Conservation (phyloP, 495 filamentous ascomycete genomes). For the Mytilinidion resinicola region DNA sequence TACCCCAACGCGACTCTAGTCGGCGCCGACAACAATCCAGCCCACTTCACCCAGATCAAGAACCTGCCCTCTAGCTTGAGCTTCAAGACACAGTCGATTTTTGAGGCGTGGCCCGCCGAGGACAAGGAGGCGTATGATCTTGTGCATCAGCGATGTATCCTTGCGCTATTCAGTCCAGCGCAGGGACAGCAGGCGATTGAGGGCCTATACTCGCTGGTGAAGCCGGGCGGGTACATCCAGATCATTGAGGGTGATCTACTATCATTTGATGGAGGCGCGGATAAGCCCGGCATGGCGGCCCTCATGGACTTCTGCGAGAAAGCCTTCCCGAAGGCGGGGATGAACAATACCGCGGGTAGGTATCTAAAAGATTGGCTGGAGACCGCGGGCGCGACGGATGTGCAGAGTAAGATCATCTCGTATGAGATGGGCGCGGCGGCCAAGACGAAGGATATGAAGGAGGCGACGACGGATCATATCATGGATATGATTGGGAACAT, state of each 20-base stretch:
- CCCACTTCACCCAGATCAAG: constrained; percentile 2
- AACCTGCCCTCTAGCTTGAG: constrained; percentile 6
- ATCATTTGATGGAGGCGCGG: constrained; percentile 1
- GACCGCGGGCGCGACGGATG: constrained; percentile 6
- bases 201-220: constrained; percentile 5
- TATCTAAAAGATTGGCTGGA: constrained; percentile 7
- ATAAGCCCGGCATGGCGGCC: constrained; percentile 3
- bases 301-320: constrained; percentile 16
- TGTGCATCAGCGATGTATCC: constrained; percentile 14
- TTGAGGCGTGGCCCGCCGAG: constrained; percentile 6
- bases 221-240: constrained; percentile 17
- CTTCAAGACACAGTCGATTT: constrained; percentile 3
- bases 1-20: constrained; percentile 15
- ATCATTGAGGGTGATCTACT: constrained; percentile 12
- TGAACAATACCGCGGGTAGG: constrained; percentile 6
- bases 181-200: background rate
- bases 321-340: constrained; percentile 3
- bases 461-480: constrained; percentile 1
- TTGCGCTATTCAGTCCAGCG: background rate
- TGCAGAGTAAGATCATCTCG: constrained; percentile 1
- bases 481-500: constrained; percentile 9
- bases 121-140: constrained; percentile 12
- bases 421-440: constrained; percentile 8
- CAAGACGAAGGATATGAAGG: background rate
- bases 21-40: constrained; percentile 5